Base-by-base conservation (phyloP, 2,329 filamentous ascomycete species). In the Sarocladium kiliense region DNA sequence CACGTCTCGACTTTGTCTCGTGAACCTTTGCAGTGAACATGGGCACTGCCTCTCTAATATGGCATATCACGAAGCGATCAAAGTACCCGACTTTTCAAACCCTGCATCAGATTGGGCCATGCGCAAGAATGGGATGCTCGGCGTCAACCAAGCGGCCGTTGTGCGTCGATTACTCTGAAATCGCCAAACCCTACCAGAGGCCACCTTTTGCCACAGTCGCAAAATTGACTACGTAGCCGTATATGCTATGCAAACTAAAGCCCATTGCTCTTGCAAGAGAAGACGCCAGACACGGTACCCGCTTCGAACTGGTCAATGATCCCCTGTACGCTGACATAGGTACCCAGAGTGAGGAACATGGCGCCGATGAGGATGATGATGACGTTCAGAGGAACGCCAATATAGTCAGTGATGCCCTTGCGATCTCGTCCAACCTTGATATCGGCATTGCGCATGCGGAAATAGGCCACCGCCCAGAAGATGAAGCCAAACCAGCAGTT, bases 401-500 rank as follows among this genome's bases (percentile, higher is more conserved):
- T 32, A 57, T 72, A 71, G 36, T 80, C 80, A 1, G 77, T 71
- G 32, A 85, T 23, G 9, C 58, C 63, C 47, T 80, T 82, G 36
- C 80, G 74, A 1, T 71, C 73, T 58, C 75, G 78, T 51, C 80
- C 77, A 34, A 81, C 77, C 1, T 75, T 71, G 2, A 77, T 66
- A 5, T 89, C 86, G 1, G 80, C 86, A 21, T 74, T 74, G 49
- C 88, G 79, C 87, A 93, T 89, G 55, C 87, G 81, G 65, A 91
- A 81, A 65, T 90, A 93, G 1, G 88, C 88, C 1, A 90, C 80
- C 11, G 87, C 89, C 89, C 89, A 97, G 77, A 96, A 97, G 66
- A 96, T 96, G 77, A 96, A 97, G 25, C 92, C 92, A 64, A 93
- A 93, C 78, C 91, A 93, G 55, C 88, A 93, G 72, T 96, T 91